These are phyloP conservation scores for Taphrina deformans DNA, from an alignment of 1,139 yeast genomes.

Conservation along the genomic window DNA sequence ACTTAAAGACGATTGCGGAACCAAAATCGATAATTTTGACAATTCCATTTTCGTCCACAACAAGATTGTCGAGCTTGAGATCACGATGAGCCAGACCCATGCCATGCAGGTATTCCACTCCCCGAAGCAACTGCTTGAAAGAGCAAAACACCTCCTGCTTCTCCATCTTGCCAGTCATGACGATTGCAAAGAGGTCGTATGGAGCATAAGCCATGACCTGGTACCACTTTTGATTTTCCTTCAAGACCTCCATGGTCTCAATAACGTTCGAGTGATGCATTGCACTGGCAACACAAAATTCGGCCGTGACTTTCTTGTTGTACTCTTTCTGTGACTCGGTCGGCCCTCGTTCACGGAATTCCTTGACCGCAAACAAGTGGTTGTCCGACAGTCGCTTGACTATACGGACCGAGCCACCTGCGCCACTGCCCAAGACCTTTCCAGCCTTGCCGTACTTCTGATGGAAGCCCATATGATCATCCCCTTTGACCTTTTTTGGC, in stretches of 20 bases:
- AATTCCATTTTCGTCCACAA: conserved; percentile 79
- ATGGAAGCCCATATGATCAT: conserved; percentile 52
- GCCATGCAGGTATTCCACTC: conserved; percentile 76
- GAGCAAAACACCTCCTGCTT: conserved; percentile 84
- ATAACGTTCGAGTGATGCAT: conserved; percentile 91
- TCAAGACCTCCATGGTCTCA: conserved; percentile 87
- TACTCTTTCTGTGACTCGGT: conserved; percentile 87
- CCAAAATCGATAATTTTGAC: conserved; percentile 94
- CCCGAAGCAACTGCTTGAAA: conserved; percentile 79
- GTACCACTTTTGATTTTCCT: conserved; percentile 79
- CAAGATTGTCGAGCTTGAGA: conserved; percentile 91
- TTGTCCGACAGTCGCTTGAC: conserved; percentile 78
- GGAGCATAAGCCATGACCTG: conserved; percentile 99
- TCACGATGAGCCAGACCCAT: conserved; percentile 96
- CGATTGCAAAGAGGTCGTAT: conserved; percentile 85
- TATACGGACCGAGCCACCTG: conserved; percentile 93
- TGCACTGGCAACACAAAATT: conserved; percentile 95
- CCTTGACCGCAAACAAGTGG: conserved; percentile 92
- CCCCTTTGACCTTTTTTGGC: conserved; percentile 35
- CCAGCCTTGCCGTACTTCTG: conserved; percentile 89
- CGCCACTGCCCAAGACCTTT: conserved; percentile 90
- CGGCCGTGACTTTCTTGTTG: conserved; percentile 93
- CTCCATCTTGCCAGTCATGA: conserved; percentile 93
- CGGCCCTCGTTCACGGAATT: conserved; percentile 80
- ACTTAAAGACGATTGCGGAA: conserved; percentile 88